phyloP scores from a whole-genome alignment of 305 asterid species.

The Fraxinus sp. region DNA sequence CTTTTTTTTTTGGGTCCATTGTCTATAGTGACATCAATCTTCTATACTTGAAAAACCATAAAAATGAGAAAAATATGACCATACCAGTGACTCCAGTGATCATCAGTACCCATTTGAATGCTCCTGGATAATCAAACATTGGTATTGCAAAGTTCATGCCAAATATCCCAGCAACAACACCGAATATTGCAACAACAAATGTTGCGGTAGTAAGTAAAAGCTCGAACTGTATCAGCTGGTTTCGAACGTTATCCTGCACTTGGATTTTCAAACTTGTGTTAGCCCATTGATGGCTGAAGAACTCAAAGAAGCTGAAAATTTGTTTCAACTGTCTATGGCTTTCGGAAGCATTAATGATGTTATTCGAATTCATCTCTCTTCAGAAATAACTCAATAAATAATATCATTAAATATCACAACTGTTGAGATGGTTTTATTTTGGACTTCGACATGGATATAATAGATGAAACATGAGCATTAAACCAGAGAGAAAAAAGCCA shows the following conservation, averaged over 20 bases:
- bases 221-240: constrained; percentile 96
- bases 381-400: background rate
- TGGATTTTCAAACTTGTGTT: background rate
- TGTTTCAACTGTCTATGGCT: background rate
- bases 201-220: constrained; percentile 57
- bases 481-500: background rate
- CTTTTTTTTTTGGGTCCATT: background rate
- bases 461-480: background rate
- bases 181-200: constrained; percentile 87
- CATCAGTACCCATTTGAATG: constrained; percentile 84
- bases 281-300: background rate
- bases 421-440: background rate
- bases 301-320: background rate
- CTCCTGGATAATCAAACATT: constrained; percentile 52
- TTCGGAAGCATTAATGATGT: background rate
- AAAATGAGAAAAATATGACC: constrained; percentile 57
- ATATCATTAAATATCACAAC: background rate
- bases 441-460: background rate
- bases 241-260: constrained; percentile 91
- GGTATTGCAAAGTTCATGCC: constrained; percentile 80
- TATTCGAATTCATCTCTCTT: background rate
- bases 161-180: constrained; percentile 92
- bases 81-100: constrained; percentile 69
- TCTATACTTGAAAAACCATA: constrained; percentile 75
- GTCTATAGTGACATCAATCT: constrained; percentile 81